These are phyloP conservation scores for Symbiotaphrina buchneri DNA, from an alignment of 495 filamentous ascomycete genomes.

Conservation along the genomic window DNA sequence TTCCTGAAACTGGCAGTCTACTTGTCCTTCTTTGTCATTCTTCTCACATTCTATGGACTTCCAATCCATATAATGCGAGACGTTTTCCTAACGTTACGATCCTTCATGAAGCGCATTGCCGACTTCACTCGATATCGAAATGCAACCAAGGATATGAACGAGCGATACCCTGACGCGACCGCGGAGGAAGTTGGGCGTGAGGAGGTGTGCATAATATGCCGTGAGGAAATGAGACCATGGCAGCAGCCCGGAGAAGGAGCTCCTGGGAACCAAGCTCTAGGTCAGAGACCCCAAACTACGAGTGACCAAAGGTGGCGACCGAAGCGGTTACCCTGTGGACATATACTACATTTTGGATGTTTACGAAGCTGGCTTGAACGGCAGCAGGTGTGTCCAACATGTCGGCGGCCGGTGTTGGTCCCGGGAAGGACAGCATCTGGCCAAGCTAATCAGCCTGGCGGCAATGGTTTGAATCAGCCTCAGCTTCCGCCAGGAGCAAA, in stretches of 20 bases:
- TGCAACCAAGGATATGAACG: slow-evolving; percentile 79
- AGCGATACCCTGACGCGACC: slow-evolving; percentile 78
- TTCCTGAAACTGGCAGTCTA: slow-evolving; percentile 81
- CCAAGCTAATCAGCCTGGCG: slow-evolving; percentile 9
- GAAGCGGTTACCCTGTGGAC: slow-evolving; percentile 90
- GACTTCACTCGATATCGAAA: slow-evolving; percentile 77
- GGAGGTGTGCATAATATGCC: slow-evolving; percentile 92
- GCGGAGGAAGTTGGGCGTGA: slow-evolving; percentile 65
- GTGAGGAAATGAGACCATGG: slow-evolving; percentile 83
- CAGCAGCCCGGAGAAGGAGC: slow-evolving; percentile 12
- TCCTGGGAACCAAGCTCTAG: slow-evolving; percentile 13
- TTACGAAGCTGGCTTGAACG: slow-evolving; percentile 95
- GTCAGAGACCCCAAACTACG: slow-evolving; percentile 15
- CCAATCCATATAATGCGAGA: slow-evolving; percentile 94
- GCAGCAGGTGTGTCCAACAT: slow-evolving; percentile 93
- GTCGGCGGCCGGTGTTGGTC: slow-evolving; percentile 53
- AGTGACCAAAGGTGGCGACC: slow-evolving; percentile 65
- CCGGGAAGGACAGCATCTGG: slow-evolving; percentile 9
- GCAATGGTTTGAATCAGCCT: neutral
- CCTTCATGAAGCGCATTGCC: slow-evolving; percentile 66
- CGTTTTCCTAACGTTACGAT: slow-evolving; percentile 77
- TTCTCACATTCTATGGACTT: slow-evolving; percentile 80
- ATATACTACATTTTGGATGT: slow-evolving; percentile 86
- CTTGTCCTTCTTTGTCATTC: slow-evolving; percentile 74
- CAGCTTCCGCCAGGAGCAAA: slow-evolving; percentile 4